Evolutionary conservation across 2,329 filamentous ascomycete species (phyloP), one percentile per base, ranked within the genome.

Genomic region (Venturia oleaginea): DNA sequence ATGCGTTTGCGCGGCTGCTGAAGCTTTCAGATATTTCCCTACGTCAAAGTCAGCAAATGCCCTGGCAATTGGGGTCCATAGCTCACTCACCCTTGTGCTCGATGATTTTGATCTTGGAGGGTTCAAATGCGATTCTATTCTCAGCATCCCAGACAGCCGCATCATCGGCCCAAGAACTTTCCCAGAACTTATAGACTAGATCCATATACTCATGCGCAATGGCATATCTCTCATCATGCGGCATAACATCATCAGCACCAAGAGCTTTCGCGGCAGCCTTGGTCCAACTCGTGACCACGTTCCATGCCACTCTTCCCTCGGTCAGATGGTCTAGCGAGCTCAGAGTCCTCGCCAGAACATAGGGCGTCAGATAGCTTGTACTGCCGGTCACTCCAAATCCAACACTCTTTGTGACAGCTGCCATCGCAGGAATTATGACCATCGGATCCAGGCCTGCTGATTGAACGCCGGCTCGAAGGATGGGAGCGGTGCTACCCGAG

Each of bases 1-100:
- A 60, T 83, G 79, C 40, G 83, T 79, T 32, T 81, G 79, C 64
- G 80, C 78, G 1, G 75, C 74, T 19, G 77, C 75, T 65, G 74
- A 75, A 3, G 81, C 73, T 51, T 72, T 73, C 69, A 81, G 81
- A 63, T 79, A 78, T 59, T 72, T 72, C 11, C 61, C 54, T 59
- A 32, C 37, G 37, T 32, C 11, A 19, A 34, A 27, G 54, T 59
- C 54, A 59, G 54, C 27, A 59, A 32, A 5, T 4, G 13, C 19
- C 11, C 24, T 8, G 30, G 4, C n/a, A 46, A 22, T 11, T 6
- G 5, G 3, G 7, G 4, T 43, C 15, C 42, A n/a, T 19, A 40
- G 7, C 19, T 46, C 54, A 59, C 54, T 11, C 6, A 59, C 54
- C 61, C 19, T 55, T 48, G 27, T 62, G 61, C 10, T 62, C 43